Conservation (phyloP, 1,284 basidiomycete species). For the Melampsora americana region DNA sequence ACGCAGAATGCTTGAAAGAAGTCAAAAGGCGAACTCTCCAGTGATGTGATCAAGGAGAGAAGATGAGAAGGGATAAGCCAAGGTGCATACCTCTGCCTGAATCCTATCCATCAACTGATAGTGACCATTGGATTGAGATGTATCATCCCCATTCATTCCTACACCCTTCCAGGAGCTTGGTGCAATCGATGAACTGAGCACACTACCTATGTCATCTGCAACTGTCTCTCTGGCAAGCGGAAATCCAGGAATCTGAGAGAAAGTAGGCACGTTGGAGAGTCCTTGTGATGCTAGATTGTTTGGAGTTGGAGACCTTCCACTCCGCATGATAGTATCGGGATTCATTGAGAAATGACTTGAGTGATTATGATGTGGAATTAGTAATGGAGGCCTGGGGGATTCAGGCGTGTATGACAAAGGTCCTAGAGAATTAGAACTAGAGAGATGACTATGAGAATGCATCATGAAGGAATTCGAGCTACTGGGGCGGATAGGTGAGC, state of each 20-base stretch:
- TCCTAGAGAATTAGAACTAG: constrained; percentile 3
- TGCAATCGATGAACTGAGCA: constrained; percentile 29
- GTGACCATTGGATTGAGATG: constrained; percentile 10
- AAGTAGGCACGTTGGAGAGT: constrained; percentile 28
- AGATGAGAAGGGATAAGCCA: background rate
- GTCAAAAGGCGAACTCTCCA: background rate
- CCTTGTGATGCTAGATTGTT: constrained; percentile 6
- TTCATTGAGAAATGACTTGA: constrained; percentile 6
- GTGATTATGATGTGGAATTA: constrained; percentile 13
- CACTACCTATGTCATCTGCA: constrained; percentile 33
- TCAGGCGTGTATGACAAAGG: constrained; percentile 11
- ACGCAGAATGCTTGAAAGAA: background rate
- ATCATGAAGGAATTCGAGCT: background rate
- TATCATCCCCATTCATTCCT: background rate
- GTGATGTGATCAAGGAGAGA: background rate
- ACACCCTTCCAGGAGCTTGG: background rate
- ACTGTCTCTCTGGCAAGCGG: constrained; percentile 34
- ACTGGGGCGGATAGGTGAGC: background rate
- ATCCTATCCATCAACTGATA: constrained; percentile 15
- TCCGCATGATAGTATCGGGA: constrained; percentile 31
- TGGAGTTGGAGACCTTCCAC: constrained; percentile 4
- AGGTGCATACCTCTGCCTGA: constrained; percentile 19
- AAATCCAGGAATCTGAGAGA: constrained; percentile 42
- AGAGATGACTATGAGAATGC: background rate
- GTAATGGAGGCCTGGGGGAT: constrained; percentile 32